Conservation (phyloP, 1,139 yeast species). For the Yamadazyma songkhlaensis region DNA sequence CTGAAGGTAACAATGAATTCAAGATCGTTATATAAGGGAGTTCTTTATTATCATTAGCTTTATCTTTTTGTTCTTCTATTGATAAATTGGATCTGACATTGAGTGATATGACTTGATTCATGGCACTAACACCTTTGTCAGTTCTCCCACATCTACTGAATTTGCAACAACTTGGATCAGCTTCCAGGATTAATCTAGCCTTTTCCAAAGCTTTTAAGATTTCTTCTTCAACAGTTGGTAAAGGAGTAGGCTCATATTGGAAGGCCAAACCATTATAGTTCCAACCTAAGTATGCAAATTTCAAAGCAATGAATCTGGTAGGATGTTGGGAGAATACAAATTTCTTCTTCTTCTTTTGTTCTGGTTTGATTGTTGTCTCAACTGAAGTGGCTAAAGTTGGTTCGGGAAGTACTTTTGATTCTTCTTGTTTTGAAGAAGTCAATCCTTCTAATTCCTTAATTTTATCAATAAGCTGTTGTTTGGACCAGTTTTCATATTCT, state of each 20-base stretch:
- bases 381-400: neutral
- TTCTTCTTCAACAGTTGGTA: conserved; percentile 85
- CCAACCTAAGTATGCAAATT: conserved; percentile 92
- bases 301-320: conserved; percentile 72
- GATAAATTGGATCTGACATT: conserved; percentile 67
- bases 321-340: conserved; percentile 69
- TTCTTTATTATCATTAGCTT: conserved; percentile 60
- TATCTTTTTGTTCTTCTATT: conserved; percentile 53
- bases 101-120: conserved; percentile 89
- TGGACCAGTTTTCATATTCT: conserved; percentile 48
- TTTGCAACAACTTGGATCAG: conserved; percentile 58
- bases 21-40: conserved; percentile 72
- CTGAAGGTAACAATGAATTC: conserved; percentile 76
- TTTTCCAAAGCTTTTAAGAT: conserved; percentile 68
- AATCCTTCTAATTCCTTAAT: conserved; percentile 47
- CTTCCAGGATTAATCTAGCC: conserved; percentile 62
- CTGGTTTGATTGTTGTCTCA: conserved; percentile 4
- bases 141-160: conserved; percentile 96
- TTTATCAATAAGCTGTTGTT: conserved; percentile 47
- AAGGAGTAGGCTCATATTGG: conserved; percentile 70
- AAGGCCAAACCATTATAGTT: conserved; percentile 86
- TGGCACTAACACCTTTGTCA: conserved; percentile 94
- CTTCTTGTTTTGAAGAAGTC: neutral
- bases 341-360: conserved; percentile 32
- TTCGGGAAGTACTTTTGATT: neutral